Evolutionary conservation across 192 early-diverging fungal species (phyloP).

Genomic region (Coemansia brasiliensis): DNA sequence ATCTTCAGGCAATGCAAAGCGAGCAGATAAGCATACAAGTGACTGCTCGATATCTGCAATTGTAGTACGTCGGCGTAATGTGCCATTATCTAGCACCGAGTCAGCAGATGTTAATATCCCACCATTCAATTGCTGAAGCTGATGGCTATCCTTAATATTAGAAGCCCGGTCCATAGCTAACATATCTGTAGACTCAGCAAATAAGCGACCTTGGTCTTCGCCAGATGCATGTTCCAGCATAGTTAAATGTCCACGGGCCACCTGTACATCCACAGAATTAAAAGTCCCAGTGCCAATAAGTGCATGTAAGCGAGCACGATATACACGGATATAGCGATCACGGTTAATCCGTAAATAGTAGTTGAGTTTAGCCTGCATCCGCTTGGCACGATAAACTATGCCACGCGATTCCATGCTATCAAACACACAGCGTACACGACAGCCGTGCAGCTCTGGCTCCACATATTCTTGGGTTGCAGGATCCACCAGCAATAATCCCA

Average conservation of each 20-base stretch:
- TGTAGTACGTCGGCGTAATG: slow-evolving; percentile 3
- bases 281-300: slow-evolving; percentile 9
- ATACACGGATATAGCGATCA: slow-evolving; percentile 18
- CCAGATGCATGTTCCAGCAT: slow-evolving; percentile 7
- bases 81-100: slow-evolving; percentile 15
- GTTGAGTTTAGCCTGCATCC: slow-evolving; percentile 22
- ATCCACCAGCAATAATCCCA: slow-evolving; percentile 6
- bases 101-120: no score
- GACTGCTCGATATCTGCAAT: slow-evolving; percentile 6
- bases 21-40: slow-evolving; percentile 9
- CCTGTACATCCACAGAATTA: slow-evolving; percentile 18
- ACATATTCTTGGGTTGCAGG: slow-evolving; percentile 13
- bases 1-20: slow-evolving; percentile 13
- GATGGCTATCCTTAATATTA: no score
- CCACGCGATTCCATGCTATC: slow-evolving; percentile 25
- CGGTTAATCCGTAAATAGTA: slow-evolving; percentile 11
- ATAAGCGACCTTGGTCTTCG: not conserved
- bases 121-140: no score
- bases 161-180: not conserved
- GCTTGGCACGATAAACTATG: slow-evolving; percentile 23
- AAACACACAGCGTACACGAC: slow-evolving; percentile 31
- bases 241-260: slow-evolving; percentile 8
- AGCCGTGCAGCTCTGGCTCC: slow-evolving; percentile 25
- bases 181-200: not conserved
- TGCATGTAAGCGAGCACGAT: slow-evolving; percentile 12